Evolutionary conservation across 1,139 yeast species (phyloP).

Genomic region (Sugiyamaella neomexicana): DNA sequence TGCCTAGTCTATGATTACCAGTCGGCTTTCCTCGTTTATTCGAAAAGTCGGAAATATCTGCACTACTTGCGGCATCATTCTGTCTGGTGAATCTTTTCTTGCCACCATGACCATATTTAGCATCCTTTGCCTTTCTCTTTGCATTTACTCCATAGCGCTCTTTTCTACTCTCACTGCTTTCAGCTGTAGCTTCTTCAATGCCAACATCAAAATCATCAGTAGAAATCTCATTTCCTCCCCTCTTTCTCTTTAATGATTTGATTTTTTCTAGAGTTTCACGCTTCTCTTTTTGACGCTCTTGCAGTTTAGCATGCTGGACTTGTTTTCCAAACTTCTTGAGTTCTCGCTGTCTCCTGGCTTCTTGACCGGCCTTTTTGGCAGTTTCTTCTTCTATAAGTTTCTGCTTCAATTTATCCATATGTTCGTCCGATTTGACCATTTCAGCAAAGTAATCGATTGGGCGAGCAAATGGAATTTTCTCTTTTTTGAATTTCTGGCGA

Average conservation of each 20-base stretch:
- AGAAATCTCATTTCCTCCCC: slow-evolving; percentile 72
- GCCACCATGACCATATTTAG: slow-evolving; percentile 73
- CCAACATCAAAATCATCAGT: slow-evolving; percentile 60
- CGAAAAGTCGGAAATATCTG: slow-evolving; percentile 66
- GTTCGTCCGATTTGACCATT: slow-evolving; percentile 97
- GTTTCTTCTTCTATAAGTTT: slow-evolving; percentile 85
- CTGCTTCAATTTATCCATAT: slow-evolving; percentile 89
- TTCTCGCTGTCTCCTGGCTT: slow-evolving; percentile 90
- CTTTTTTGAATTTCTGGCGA: slow-evolving; percentile 59
- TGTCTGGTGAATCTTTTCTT: slow-evolving; percentile 70
- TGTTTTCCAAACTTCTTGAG: slow-evolving; percentile 97
- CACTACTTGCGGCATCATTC: slow-evolving; percentile 73
- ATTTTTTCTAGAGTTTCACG: slow-evolving; percentile 87
- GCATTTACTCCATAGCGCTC: slow-evolving; percentile 52
- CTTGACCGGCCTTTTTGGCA: slow-evolving; percentile 87
- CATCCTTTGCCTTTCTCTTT: slow-evolving; percentile 66
- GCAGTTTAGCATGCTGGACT: slow-evolving; percentile 91
- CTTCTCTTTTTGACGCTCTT: slow-evolving; percentile 93
- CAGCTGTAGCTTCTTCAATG: slow-evolving; percentile 81
- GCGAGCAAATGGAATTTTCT: slow-evolving; percentile 83
- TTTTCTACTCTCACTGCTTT: slow-evolving; percentile 31
- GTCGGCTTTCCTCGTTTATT: slow-evolving; percentile 45
- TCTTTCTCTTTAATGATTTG: slow-evolving; percentile 82
- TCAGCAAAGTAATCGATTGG: slow-evolving; percentile 97
- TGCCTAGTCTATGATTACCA: slow-evolving; percentile 61